Base-by-base conservation (phyloP, 2,329 filamentous ascomycete species). In the Fusarium decemcellulare region DNA sequence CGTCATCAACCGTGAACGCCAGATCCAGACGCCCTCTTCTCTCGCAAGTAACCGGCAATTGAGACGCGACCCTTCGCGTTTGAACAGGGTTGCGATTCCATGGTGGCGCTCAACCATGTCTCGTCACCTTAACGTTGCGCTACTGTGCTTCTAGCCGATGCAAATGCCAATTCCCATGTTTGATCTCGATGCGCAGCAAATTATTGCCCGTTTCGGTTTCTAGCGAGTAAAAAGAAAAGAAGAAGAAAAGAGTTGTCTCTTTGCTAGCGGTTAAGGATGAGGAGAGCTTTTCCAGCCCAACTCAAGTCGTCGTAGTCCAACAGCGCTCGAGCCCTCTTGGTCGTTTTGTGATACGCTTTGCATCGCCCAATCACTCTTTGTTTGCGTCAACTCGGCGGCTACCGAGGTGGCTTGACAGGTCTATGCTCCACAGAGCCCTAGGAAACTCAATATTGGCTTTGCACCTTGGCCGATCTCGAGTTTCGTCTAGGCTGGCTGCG, bases 381-480 rank as follows among this genome's bases (percentile, higher is more conserved):
- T 12, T 37, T 7, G 11, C 34, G 34, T 37, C 8, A 6, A 37
- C 46, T 51, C 47, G 47, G 30, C 30, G 47, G 47, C 47, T 51
- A 51, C 47, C 47, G 47, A 51, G 47, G 47, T 51, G 47, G 47
- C 47, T 51, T 51, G 47, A 36, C 12, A 14, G 47, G 30, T 8
- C 46, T 18, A 27, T 51, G 5, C 30, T 37, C 47, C 47, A 51
- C 30, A 51, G 12, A 15, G 12, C 9, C n/a, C 44, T 47, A 15
- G 44, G 44, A 8, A 23, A 23, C 5, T 23, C 23, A 23, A 23
- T 23, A 23, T 44, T 18, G n/a, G 27, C 51, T 39, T 30, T 42
- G 30, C 10, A 27, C 12, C 18, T 12, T 44, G 23, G 23, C 12
- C 12, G 18, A 34, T 27, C 29, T 48, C 30, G 29, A 47, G 44